Evolutionary conservation across 768 basidiomycete species (phyloP).

Genomic region (Pleurotus pulmonarius): DNA sequence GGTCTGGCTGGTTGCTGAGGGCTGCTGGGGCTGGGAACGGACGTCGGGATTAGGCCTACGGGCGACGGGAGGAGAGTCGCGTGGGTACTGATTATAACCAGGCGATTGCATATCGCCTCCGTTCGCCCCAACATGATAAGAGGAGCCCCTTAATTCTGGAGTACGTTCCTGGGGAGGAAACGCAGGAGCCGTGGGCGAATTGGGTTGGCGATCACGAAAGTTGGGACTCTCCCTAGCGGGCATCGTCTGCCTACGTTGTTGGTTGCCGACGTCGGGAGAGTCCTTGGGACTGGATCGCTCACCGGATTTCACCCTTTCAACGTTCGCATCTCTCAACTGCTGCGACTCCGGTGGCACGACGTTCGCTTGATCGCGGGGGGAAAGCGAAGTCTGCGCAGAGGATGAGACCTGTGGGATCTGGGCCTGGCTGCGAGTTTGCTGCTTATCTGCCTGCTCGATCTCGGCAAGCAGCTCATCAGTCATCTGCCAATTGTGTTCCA

Average conservation of each 20-base stretch:
- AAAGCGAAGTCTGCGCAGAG: conserved; percentile 15
- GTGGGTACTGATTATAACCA: conserved; percentile 46
- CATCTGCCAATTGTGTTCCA: conserved; percentile 63
- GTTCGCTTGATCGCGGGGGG: not conserved
- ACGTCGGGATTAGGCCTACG: conserved; percentile 20
- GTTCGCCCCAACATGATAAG: conserved; percentile 44
- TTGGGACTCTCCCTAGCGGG: conserved; percentile 46
- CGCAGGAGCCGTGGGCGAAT: conserved; percentile 29
- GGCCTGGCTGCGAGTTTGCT: conserved; percentile 50
- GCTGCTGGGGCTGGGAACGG: conserved; percentile 10
- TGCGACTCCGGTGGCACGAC: conserved; percentile 27
- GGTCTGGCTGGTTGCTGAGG: conserved; percentile 38
- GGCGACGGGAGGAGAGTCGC: conserved; percentile 32
- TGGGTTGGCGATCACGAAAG: conserved; percentile 39
- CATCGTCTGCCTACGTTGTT: conserved; percentile 32
- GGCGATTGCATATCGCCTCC: conserved; percentile 43
- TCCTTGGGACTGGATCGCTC: conserved; percentile 59
- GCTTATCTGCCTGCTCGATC: conserved; percentile 67
- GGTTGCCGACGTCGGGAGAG: conserved; percentile 33
- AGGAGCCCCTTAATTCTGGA: conserved; percentile 48
- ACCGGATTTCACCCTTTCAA: conserved; percentile 49
- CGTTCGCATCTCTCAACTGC: conserved; percentile 46
- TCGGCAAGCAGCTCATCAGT: conserved; percentile 68
- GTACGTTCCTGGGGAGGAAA: conserved; percentile 39
- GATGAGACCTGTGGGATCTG: conserved; percentile 21